Conservation (phyloP, 306 rosid species). For the Lotus japonicus region DNA sequence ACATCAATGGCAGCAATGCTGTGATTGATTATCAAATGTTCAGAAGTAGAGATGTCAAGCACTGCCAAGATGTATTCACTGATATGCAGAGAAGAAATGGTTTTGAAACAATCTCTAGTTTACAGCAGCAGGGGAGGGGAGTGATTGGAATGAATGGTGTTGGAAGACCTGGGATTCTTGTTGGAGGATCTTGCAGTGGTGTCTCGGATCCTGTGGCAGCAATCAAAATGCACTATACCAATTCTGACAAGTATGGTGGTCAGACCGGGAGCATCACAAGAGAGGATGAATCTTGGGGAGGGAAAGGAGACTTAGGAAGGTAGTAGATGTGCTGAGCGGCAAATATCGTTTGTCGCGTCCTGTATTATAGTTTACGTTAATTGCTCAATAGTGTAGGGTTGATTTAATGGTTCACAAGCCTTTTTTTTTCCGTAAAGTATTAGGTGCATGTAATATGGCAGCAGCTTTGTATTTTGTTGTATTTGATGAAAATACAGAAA, state of each 20-base stretch:
- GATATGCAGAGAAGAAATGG: conserved; percentile 68
- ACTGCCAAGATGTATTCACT: conserved; percentile 47
- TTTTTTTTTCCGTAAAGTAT: conserved; percentile 49
- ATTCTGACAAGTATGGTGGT: conserved; percentile 58
- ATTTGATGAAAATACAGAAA: conserved; percentile 74
- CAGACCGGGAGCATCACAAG: conserved; percentile 52
- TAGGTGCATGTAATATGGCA: conserved; percentile 71
- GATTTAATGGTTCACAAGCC: conserved; percentile 40
- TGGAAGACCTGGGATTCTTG: conserved; percentile 64
- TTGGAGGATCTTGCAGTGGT: conserved; percentile 63
- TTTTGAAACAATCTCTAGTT: conserved; percentile 56
- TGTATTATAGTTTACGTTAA: conserved; percentile 69
- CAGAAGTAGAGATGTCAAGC: conserved; percentile 54
- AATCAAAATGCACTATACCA: conserved; percentile 76
- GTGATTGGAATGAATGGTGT: conserved; percentile 68
- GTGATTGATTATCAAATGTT: conserved; percentile 60
- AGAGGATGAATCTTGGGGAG: conserved; percentile 74
- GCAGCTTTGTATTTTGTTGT: conserved; percentile 75
- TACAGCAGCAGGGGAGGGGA: conserved; percentile 76
- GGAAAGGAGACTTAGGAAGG: conserved; percentile 67
- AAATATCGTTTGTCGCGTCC: conserved; percentile 42
- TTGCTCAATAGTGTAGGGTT: conserved; percentile 53
- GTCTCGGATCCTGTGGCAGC: conserved; percentile 94
- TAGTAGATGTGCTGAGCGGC: conserved; percentile 57
- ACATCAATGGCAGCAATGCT: conserved; percentile 46